Evolutionary conservation across 495 filamentous ascomycete genomes (phyloP).

Genomic region (Xylaria nigripes): DNA sequence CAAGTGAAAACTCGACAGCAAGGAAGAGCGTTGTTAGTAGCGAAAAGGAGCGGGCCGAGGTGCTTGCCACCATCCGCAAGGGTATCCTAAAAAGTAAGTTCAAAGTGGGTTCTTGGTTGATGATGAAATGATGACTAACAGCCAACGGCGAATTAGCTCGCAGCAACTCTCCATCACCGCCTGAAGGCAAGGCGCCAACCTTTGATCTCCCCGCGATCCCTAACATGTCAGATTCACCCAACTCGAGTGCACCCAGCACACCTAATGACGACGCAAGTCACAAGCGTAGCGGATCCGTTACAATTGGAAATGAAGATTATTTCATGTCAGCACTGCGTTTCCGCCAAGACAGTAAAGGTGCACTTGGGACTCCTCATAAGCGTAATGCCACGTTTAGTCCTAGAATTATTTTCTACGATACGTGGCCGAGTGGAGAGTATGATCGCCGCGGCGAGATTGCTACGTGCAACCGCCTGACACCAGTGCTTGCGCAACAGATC

Average conservation of each 20-base stretch:
- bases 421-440: constrained; percentile 91
- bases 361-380: constrained; percentile 65
- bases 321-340: constrained; percentile 69
- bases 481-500: constrained; percentile 96
- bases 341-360: constrained; percentile 60
- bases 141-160: constrained; percentile 14
- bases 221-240: constrained; percentile 64
- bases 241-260: constrained; percentile 74
- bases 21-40: constrained; percentile 86
- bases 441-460: constrained; percentile 93
- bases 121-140: constrained; percentile 18
- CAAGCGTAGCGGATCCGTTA: constrained; percentile 54
- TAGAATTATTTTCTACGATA: constrained; percentile 89
- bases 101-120: background rate
- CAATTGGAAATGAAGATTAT: constrained; percentile 79
- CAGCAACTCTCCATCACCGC: constrained; percentile 60
- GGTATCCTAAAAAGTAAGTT: constrained; percentile 89
- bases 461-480: constrained; percentile 95
- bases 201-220: constrained; percentile 48
- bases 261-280: constrained; percentile 65
- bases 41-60: constrained; percentile 83
- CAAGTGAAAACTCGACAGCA: constrained; percentile 49
- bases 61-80: constrained; percentile 81
- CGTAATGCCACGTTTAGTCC: constrained; percentile 87
- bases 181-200: constrained; percentile 44